These are phyloP conservation scores for Didymella arachidicola DNA, from an alignment of 2,329 filamentous ascomycete genomes.

Conservation along the genomic window DNA sequence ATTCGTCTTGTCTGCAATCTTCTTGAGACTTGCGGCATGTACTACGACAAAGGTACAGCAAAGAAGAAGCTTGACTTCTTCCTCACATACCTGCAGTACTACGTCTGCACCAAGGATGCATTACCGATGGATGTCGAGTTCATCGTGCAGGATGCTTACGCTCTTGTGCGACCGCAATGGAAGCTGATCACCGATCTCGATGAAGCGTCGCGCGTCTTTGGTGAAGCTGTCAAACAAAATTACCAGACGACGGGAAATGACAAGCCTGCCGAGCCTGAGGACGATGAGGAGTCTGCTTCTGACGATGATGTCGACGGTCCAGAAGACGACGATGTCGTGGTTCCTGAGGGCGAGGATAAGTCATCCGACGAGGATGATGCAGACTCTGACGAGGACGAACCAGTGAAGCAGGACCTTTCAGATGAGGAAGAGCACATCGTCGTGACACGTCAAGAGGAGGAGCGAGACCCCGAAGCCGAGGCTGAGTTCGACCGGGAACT, in stretches of 20 bases:
- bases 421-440: conserved; percentile 88
- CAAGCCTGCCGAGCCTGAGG: conserved; percentile 74
- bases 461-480: conserved; percentile 90
- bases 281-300: conserved; percentile 73
- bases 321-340: conserved; percentile 53
- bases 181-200: conserved; percentile 81
- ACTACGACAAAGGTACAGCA: conserved; percentile 90
- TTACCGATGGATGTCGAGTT: conserved; percentile 98
- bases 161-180: conserved; percentile 88
- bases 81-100: conserved; percentile 95
- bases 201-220: conserved; percentile 83
- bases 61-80: conserved; percentile 99
- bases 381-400: conserved; percentile 57
- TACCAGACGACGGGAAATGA: conserved; percentile 81
- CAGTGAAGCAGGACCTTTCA: conserved; percentile 62
- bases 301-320: conserved; percentile 72
- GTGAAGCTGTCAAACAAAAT: conserved; percentile 86
- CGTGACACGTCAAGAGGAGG: conserved; percentile 88
- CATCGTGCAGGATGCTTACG: conserved; percentile 90
- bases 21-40: conserved; percentile 93
- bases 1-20: conserved; percentile 89
- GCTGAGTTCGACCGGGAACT: conserved; percentile 98
- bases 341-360: conserved; percentile 61
- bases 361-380: conserved; percentile 63
- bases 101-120: conserved; percentile 87